These are phyloP conservation scores for Penicillium brevicompactum DNA, from an alignment of 2,329 filamentous ascomycete genomes.

Conservation along the genomic window DNA sequence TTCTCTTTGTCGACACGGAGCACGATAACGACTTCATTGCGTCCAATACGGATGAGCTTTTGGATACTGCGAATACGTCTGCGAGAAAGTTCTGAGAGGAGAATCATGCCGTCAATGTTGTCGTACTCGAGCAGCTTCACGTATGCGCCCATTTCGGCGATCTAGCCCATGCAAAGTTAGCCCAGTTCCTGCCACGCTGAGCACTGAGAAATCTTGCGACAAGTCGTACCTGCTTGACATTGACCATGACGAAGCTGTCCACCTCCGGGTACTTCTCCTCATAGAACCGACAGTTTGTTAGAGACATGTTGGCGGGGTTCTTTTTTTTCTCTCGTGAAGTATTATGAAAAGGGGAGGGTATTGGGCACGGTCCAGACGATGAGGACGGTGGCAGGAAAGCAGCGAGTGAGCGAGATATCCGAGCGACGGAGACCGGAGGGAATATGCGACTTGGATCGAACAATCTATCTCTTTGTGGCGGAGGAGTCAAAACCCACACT, in stretches of 20 bases:
- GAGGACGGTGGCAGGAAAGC: slow-evolving; percentile 6
- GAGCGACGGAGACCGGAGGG: slow-evolving; percentile 8
- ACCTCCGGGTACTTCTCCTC: slow-evolving; percentile 98
- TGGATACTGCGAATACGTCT: slow-evolving; percentile 98
- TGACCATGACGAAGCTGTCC: slow-evolving; percentile 99
- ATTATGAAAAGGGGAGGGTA: slow-evolving; percentile 8
- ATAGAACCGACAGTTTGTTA: slow-evolving; percentile 96
- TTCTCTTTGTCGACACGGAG: slow-evolving; percentile 99
- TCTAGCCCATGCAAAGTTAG: slow-evolving; percentile 55
- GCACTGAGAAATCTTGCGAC: not conserved
- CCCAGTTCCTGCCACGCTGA: slow-evolving; percentile 12
- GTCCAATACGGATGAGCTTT: slow-evolving; percentile 96
- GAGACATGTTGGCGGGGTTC: slow-evolving; percentile 74
- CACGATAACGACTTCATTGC: slow-evolving; percentile 98
- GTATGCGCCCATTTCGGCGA: slow-evolving; percentile 99
- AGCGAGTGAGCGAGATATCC: slow-evolving; percentile 14
- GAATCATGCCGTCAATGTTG: slow-evolving; percentile 99
- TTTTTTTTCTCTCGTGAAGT: slow-evolving; percentile 25
- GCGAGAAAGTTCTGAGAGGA: slow-evolving; percentile 95
- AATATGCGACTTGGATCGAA: slow-evolving; percentile 22
- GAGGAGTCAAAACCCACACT: slow-evolving; percentile 43
- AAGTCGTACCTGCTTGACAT: slow-evolving; percentile 82
- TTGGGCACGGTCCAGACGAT: slow-evolving; percentile 14
- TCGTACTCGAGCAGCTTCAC: slow-evolving; percentile 99
- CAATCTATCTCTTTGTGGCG: slow-evolving; percentile 41